Evolutionary conservation across 345 rosid genomes (phyloP).

Genomic region (Erysimum cheiranthoides): DNA sequence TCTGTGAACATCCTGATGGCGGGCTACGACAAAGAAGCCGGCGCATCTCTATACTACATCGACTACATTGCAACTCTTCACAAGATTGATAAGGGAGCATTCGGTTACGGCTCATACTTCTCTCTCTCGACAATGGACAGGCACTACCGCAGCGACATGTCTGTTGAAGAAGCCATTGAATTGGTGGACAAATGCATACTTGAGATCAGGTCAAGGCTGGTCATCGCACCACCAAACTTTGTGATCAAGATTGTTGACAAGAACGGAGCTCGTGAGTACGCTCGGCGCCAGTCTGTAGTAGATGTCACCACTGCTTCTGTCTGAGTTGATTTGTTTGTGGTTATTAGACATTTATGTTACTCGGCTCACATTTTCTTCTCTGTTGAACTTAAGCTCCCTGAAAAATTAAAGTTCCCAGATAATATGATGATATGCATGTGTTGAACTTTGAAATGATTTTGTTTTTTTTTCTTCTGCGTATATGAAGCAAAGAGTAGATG

Average conservation of each 20-base stretch:
- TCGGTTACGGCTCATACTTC: conserved; percentile 94
- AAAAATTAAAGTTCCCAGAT: conserved; percentile 36
- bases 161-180: conserved; percentile 80
- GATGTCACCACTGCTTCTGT: conserved; percentile 52
- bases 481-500: not conserved
- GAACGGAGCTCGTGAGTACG: conserved; percentile 84
- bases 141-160: conserved; percentile 88
- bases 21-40: conserved; percentile 92
- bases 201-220: conserved; percentile 92
- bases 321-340: conserved; percentile 17
- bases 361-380: conserved; percentile 12
- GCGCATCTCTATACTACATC: conserved; percentile 91
- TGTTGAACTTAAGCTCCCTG: conserved; percentile 28
- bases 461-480: not conserved
- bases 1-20: conserved; percentile 90
- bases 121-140: conserved; percentile 95
- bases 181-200: conserved; percentile 87
- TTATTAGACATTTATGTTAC: conserved; percentile 17
- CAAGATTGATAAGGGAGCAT: conserved; percentile 96
- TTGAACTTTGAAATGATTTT: conserved; percentile 16
- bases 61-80: conserved; percentile 96
- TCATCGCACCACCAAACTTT: conserved; percentile 94
- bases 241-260: conserved; percentile 96
- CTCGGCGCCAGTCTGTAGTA: conserved; percentile 82
- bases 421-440: conserved; percentile 23